Percentiles rank a stretch among this genome's conserved stretches.
Conservation (phyloP, 805 yeast genomes). For the Ogataea salicorniae region DNA sequence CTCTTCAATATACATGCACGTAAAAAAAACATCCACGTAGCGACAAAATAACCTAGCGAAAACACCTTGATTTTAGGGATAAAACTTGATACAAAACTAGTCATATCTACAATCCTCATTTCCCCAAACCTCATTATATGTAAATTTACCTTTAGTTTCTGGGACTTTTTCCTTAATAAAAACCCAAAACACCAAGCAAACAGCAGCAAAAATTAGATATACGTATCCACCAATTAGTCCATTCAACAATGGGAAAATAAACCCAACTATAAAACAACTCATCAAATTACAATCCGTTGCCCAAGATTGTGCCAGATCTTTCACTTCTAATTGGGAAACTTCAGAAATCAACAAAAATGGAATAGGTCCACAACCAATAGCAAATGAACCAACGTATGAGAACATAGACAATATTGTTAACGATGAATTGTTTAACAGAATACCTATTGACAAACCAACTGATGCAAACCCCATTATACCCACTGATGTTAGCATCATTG, state of each 20-base stretch:
- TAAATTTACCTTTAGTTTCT: constrained; percentile 64
- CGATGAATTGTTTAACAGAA: constrained; percentile 40
- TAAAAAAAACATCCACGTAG: no score
- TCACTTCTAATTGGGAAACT: constrained; percentile 75
- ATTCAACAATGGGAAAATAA: constrained; percentile 70
- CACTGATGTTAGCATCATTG: constrained; percentile 62
- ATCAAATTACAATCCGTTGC: constrained; percentile 91
- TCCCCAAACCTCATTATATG: constrained; percentile 68
- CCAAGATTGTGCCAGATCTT: constrained; percentile 85
- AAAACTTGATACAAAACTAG: neutral
- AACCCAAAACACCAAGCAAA: constrained; percentile 45
- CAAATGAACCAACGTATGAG: constrained; percentile 77
- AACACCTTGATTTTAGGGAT: neutral
- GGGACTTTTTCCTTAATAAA: constrained; percentile 53
- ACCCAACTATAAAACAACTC: constrained; percentile 80
- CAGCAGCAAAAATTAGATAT: constrained; percentile 63
- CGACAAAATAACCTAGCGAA: no score
- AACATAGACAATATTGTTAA: constrained; percentile 62
- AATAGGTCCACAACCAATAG: constrained; percentile 91
- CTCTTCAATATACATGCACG: no score
- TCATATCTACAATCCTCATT: neutral
- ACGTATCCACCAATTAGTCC: constrained; percentile 68
- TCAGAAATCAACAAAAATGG: constrained; percentile 88
- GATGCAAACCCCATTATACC: constrained; percentile 64
- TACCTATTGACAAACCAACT: constrained; percentile 60